Percentiles rank a stretch among this genome's conserved stretches.
Conservation (phyloP, 2,329 filamentous ascomycete species). For the Cercospora brassicicola region DNA sequence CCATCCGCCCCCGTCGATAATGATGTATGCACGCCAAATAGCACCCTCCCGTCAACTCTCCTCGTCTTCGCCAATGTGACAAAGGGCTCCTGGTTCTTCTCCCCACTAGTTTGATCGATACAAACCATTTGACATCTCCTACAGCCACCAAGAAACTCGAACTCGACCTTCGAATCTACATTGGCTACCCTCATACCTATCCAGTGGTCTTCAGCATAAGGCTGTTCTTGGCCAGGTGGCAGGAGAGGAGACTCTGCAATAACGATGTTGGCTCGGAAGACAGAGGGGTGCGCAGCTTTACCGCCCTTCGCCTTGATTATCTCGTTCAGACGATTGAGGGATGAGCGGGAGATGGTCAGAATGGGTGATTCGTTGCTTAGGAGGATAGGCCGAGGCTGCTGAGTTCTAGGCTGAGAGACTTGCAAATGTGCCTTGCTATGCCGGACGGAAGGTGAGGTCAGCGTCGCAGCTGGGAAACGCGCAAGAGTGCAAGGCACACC, state of each 20-base stretch:
- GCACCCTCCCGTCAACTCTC: conserved; percentile 77
- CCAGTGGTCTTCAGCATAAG: conserved; percentile 85
- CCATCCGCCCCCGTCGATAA: background rate
- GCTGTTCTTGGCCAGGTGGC: conserved; percentile 49
- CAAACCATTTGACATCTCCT: conserved; percentile 95
- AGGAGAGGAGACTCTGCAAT: conserved; percentile 55
- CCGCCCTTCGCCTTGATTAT: conserved; percentile 64
- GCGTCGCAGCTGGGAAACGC: conserved; percentile 67
- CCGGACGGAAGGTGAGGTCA: conserved; percentile 60
- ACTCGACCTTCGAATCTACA: conserved; percentile 47
- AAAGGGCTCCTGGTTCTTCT: conserved; percentile 80
- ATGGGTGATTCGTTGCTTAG: conserved; percentile 95
- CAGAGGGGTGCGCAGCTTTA: conserved; percentile 66
- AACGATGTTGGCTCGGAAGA: conserved; percentile 88
- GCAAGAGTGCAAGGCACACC: conserved; percentile 80
- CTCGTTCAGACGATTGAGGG: conserved; percentile 74
- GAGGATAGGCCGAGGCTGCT: conserved; percentile 60
- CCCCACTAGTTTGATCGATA: conserved; percentile 78
- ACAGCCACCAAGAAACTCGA: conserved; percentile 78
- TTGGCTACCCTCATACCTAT: no score
- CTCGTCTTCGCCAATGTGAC: conserved; percentile 84
- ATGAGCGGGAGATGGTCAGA: conserved; percentile 76
- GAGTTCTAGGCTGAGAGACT: conserved; percentile 37
- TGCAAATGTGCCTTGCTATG: conserved; percentile 69
- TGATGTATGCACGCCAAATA: conserved; percentile 76